phyloP scores from a whole-genome alignment of 352 stramenopile genomes.

The Phytophthora vignae region DNA sequence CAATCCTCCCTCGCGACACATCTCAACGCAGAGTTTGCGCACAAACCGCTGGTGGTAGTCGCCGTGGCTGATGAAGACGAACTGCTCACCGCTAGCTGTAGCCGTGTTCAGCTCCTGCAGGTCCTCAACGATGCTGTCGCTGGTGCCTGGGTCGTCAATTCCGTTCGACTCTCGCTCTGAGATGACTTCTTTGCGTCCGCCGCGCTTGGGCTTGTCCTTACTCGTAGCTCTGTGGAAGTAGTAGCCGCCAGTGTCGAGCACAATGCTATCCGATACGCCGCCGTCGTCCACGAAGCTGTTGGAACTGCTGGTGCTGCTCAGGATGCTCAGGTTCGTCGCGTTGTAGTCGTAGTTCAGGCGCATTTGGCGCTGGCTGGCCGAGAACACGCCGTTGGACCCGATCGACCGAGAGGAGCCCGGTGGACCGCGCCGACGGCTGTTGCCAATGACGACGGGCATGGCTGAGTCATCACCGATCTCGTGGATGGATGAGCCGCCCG shows the following conservation, averaged over 20 bases:
- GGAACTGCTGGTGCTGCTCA: conserved; percentile 53
- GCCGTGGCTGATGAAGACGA: conserved; percentile 88
- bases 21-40: conserved; percentile 66
- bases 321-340: conserved; percentile 41
- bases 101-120: conserved; percentile 61
- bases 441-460: conserved; percentile 35
- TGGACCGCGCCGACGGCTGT: conserved; percentile 30
- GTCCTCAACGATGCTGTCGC: conserved; percentile 68
- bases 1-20: conserved; percentile 71
- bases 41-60: conserved; percentile 82
- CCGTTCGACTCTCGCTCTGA: conserved; percentile 26
- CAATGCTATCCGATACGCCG: conserved; percentile 66
- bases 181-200: conserved; percentile 22
- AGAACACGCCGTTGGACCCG: conserved; percentile 33
- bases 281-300: conserved; percentile 62
- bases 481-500: conserved; percentile 37
- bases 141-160: conserved; percentile 25
- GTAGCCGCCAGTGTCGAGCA: conserved; percentile 72
- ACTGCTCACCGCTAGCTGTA: conserved; percentile 69
- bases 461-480: conserved; percentile 28
- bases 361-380: conserved; percentile 36
- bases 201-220: conserved; percentile 28
- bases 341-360: conserved; percentile 47
- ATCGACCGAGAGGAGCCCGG: conserved; percentile 41
- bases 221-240: conserved; percentile 65